phyloP scores from a whole-genome alignment of 768 basidiomycete genomes.

The Xerocomus potaroensis region DNA sequence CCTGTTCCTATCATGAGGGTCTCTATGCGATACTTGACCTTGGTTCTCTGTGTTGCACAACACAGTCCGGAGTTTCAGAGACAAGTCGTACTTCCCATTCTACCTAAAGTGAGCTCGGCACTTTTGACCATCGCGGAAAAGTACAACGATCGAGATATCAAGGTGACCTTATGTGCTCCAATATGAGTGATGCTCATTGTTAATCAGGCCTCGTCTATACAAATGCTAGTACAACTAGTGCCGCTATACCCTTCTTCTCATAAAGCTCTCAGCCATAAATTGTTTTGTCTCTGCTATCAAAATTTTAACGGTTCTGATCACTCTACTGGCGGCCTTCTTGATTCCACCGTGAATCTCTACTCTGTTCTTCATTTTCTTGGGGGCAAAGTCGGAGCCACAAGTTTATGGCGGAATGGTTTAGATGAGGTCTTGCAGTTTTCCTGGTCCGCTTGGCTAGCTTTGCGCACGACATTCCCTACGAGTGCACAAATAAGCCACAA shows the following conservation, averaged over 20 bases:
- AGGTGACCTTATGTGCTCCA: constrained; percentile 35
- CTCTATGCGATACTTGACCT: constrained; percentile 57
- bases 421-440: constrained; percentile 65
- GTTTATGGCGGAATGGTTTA: constrained; percentile 69
- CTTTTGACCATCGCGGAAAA: constrained; percentile 55
- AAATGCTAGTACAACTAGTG: constrained; percentile 53
- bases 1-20: constrained; percentile 55
- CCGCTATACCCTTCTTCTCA: constrained; percentile 65
- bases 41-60: constrained; percentile 55
- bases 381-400: constrained; percentile 72
- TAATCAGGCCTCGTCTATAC: constrained; percentile 41
- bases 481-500: constrained; percentile 29
- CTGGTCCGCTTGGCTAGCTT: constrained; percentile 53
- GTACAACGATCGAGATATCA: constrained; percentile 46
- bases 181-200: constrained; percentile 4
- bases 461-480: constrained; percentile 57
- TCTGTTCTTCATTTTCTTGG: constrained; percentile 64
- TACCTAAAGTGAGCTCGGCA: constrained; percentile 64
- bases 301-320: constrained; percentile 52
- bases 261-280: constrained; percentile 46
- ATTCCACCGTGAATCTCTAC: constrained; percentile 55
- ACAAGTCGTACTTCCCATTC: constrained; percentile 66
- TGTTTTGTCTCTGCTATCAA: constrained; percentile 52
- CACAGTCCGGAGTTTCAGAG: constrained; percentile 78
- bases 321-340: constrained; percentile 36